Percentiles rank a stretch among this genome's conserved stretches.
These are phyloP conservation scores for Fusarium chlamydosporum DNA, from an alignment of 2,329 filamentous ascomycete genomes.

Conservation along the genomic window DNA sequence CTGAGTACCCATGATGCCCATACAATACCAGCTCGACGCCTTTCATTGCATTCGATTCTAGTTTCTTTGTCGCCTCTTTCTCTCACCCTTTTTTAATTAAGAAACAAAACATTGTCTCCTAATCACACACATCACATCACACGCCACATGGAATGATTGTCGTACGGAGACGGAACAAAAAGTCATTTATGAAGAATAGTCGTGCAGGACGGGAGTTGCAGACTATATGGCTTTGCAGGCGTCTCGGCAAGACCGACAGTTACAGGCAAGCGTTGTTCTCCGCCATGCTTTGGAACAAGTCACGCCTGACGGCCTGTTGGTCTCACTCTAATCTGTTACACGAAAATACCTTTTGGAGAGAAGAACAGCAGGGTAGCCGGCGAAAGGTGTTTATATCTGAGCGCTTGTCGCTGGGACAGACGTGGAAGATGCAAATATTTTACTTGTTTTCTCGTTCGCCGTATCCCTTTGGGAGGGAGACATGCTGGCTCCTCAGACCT, in stretches of 20 bases:
- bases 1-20: conserved; percentile 71
- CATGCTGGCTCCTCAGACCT: conserved; percentile 31
- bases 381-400: conserved; percentile 38
- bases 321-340: conserved; percentile 37
- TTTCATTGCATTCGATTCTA: conserved; percentile 64
- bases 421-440: conserved; percentile 44
- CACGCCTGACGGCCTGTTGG: conserved; percentile 20
- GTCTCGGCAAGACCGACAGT: conserved; percentile 39
- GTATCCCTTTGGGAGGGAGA: conserved; percentile 48
- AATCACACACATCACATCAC: conserved; percentile 50
- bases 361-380: conserved; percentile 43
- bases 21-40: conserved; percentile 71
- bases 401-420: conserved; percentile 32
- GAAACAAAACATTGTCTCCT: conserved; percentile 55
- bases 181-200: conserved; percentile 57
- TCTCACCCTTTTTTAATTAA: conserved; percentile 59
- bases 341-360: conserved; percentile 41
- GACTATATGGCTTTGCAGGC: conserved; percentile 51
- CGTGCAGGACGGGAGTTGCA: conserved; percentile 53
- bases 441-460: conserved; percentile 49
- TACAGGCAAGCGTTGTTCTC: conserved; percentile 35
- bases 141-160: conserved; percentile 54
- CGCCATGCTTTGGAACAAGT: conserved; percentile 21
- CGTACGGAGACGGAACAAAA: conserved; percentile 52
- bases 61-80: conserved; percentile 56